Evolutionary conservation across 768 basidiomycete species (phyloP).

Genomic region (Termitomyces sp.): DNA sequence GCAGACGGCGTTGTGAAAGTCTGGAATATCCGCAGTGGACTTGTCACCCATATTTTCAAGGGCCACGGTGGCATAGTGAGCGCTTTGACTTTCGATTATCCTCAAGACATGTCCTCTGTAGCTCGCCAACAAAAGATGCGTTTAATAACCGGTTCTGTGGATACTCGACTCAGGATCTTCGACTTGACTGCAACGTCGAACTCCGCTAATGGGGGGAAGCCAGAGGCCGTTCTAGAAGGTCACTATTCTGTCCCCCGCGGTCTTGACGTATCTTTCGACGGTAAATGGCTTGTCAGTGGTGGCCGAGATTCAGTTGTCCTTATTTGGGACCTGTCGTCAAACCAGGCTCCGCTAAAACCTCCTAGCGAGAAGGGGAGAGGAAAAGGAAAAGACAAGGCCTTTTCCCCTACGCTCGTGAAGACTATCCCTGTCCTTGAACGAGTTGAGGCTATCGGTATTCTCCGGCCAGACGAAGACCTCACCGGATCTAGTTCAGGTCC

Average conservation of each 20-base stretch:
- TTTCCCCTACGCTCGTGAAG: constrained; percentile 56
- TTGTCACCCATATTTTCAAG: constrained; percentile 90
- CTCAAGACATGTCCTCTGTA: constrained; percentile 49
- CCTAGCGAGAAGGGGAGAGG: constrained; percentile 43
- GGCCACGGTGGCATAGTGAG: constrained; percentile 98
- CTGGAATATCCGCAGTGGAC: constrained; percentile 86
- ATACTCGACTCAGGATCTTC: constrained; percentile 89
- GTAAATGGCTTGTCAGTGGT: constrained; percentile 85
- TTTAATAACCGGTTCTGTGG: constrained; percentile 87
- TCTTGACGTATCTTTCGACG: constrained; percentile 79
- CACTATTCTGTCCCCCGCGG: constrained; percentile 94
- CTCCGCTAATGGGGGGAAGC: constrained; percentile 50
- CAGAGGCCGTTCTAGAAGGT: constrained; percentile 84
- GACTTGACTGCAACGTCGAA: constrained; percentile 70
- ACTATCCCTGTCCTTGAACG: constrained; percentile 84
- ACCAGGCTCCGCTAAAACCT: constrained; percentile 17
- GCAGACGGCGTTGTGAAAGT: constrained; percentile 97
- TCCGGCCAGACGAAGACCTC: constrained; percentile 46
- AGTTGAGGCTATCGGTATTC: constrained; percentile 79
- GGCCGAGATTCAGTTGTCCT: constrained; percentile 91
- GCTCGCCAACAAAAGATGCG: constrained; percentile 54
- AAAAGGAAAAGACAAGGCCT: constrained; percentile 43
- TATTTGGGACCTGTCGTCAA: constrained; percentile 77
- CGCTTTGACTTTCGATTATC: constrained; percentile 82
- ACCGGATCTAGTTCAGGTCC: constrained; percentile 34